A percentile compares a stretch with the other conserved stretches of the same genome.
These are phyloP conservation scores for Cucurbita ficifolia DNA, from an alignment of 306 rosid species.

Conservation along the genomic window DNA sequence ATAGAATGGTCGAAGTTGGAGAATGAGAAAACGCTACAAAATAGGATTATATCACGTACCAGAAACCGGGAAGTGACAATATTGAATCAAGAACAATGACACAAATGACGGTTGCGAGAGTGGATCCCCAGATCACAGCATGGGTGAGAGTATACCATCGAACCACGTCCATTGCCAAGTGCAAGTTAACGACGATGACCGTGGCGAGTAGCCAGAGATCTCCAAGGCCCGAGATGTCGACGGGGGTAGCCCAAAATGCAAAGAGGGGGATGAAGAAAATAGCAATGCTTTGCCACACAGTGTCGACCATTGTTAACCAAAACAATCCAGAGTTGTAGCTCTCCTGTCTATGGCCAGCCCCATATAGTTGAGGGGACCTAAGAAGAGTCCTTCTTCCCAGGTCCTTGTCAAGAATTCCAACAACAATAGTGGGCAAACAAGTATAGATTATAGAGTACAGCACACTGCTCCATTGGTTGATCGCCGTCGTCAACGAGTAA, in stretches of 20 bases:
- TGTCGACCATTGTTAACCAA: conserved; percentile 67
- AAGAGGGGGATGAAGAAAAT: conserved; percentile 61
- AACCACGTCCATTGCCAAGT: conserved; percentile 82
- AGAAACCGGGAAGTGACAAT: conserved; percentile 49
- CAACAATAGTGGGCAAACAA: conserved; percentile 66
- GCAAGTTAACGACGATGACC: conserved; percentile 73
- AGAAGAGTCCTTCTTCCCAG: conserved; percentile 69
- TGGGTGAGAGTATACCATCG: conserved; percentile 72
- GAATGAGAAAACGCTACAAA: neutral
- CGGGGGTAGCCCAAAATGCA: conserved; percentile 52
- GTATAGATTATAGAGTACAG: conserved; percentile 73
- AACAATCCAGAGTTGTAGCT: conserved; percentile 67
- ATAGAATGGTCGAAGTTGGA: neutral
- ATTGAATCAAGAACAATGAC: conserved; percentile 57
- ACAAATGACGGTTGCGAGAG: conserved; percentile 54
- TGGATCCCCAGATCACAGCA: conserved; percentile 87
- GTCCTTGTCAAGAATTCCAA: conserved; percentile 92
- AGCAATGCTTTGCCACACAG: conserved; percentile 78
- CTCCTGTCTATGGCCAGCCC: conserved; percentile 75
- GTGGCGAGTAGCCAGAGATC: conserved; percentile 89
- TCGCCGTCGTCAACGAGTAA: conserved; percentile 69
- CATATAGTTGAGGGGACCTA: conserved; percentile 65
- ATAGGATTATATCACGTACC: conserved; percentile 25
- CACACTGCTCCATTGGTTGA: conserved; percentile 82
- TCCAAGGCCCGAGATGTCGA: conserved; percentile 66